A percentile compares a stretch with the other conserved stretches of the same genome.
Evolutionary conservation across 306 rosid genomes (phyloP).

Genomic region (Cicer cuneatum): DNA sequence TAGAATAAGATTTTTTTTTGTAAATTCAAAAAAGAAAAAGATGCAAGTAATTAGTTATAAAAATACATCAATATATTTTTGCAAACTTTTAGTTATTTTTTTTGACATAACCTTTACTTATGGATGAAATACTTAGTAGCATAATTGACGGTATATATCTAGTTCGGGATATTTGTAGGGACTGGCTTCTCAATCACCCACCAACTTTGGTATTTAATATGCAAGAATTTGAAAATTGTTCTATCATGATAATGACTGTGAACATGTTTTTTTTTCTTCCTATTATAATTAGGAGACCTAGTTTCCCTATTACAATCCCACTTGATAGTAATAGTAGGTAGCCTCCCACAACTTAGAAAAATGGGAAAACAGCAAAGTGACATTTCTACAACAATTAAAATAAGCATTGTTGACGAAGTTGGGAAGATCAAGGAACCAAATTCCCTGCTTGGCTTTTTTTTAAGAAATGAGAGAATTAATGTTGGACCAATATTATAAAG

Average conservation of each 20-base stretch:
- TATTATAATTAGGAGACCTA: conserved; percentile 37
- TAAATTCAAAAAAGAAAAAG: too few species aligned
- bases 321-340: conserved; percentile 47
- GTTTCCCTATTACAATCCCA: conserved; percentile 33
- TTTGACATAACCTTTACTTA: too few species aligned
- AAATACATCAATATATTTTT: too few species aligned
- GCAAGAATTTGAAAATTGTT: conserved; percentile 43
- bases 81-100: too few species aligned
- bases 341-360: conserved; percentile 45
- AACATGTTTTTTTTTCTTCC: conserved; percentile 13
- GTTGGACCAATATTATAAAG: conserved; percentile 42
- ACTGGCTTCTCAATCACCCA: conserved; percentile 42
- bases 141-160: conserved; percentile 26
- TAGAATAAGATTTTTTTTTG: too few species aligned
- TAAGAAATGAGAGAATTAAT: conserved; percentile 44
- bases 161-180: conserved; percentile 29
- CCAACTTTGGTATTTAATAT: conserved; percentile 43
- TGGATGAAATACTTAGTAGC: not conserved
- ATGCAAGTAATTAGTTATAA: too few species aligned
- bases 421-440: conserved; percentile 35
- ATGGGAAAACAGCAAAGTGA: conserved; percentile 39
- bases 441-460: conserved; percentile 14
- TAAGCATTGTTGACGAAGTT: conserved; percentile 39
- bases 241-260: conserved; percentile 55
- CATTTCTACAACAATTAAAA: conserved; percentile 42